These are phyloP conservation scores for Cynanchum wilfordii DNA, from an alignment of 257 asterid species.

Conservation along the genomic window DNA sequence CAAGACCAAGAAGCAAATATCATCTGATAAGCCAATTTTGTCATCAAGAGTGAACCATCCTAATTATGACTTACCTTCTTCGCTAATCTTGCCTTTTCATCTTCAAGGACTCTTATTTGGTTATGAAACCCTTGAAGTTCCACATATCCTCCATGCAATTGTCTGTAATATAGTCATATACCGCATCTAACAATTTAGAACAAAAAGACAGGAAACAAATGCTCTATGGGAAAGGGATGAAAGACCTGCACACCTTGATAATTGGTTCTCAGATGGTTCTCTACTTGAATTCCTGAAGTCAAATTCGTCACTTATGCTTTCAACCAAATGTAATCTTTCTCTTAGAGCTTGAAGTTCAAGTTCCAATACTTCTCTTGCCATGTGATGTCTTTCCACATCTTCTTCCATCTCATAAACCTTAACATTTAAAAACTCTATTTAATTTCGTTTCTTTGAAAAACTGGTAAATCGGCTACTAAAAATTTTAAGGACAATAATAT, in stretches of 20 bases:
- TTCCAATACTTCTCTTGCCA: conserved; percentile 56
- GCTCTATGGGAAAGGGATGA: conserved; percentile 12
- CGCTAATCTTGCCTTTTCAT: conserved; percentile 56
- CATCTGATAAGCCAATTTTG: neutral
- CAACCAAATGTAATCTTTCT: conserved; percentile 58
- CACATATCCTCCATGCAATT: conserved; percentile 35
- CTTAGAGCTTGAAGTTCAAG: conserved; percentile 60
- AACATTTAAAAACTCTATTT: conserved; percentile 15
- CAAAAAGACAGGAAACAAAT: conserved; percentile 1
- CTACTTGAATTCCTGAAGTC: conserved; percentile 39
- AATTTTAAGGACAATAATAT: neutral
- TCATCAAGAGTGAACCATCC: conserved; percentile 2
- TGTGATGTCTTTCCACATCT: conserved; percentile 54
- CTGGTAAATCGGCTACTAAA: neutral
- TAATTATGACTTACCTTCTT: conserved; percentile 44
- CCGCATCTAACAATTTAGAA: conserved; percentile 16
- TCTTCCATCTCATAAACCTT: conserved; percentile 85
- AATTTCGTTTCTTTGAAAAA: neutral
- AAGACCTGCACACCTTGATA: conserved; percentile 44
- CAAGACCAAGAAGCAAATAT: conserved; percentile 3
- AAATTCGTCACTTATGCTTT: conserved; percentile 55
- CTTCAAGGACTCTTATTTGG: conserved; percentile 53
- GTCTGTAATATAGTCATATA: conserved; percentile 24
- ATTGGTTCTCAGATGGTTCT: conserved; percentile 33
- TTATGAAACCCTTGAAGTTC: conserved; percentile 43